Base-by-base conservation (phyloP, 495 filamentous ascomycete species). In the Podospora pseudocomata region DNA sequence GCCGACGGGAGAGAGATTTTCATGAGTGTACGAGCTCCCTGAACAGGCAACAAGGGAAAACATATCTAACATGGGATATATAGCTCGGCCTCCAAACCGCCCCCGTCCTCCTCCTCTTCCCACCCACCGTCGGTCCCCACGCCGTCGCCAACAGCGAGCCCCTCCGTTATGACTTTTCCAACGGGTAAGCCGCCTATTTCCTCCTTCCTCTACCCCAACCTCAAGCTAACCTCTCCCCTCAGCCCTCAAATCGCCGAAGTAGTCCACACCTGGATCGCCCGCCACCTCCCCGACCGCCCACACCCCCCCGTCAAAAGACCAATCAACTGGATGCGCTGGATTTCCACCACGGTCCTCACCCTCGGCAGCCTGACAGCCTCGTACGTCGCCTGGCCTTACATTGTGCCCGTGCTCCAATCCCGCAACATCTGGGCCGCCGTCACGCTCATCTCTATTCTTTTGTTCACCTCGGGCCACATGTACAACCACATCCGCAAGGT, bases 391-490 rank as follows among this genome's bases (percentile, higher is more conserved):
- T 92, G 88, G 75, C 91, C 93, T 9, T 93, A 93, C 73, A 68
- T 97, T 4, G 76, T 95, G n/a, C 95, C 96, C 30, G 76, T 97
- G 65, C 80, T 98, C 49, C 92, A 92, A 75, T 97, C 91, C 78
- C 87, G 94, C 65, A 97, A 95, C 67, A 79, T 97, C 30, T 99
- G 95, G 96, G 93, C 95, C 39, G 94, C 91, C 30, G 76, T 97
- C 70, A 94, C 91, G 75, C 81, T 99, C 63, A 92, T 99, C 71
- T 86, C 88, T 7, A 92, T 99, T 67, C 87, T 99, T 56, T 82
- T 99, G 39, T 99, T 99, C 81, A 98, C 92, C 44, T 93, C 89
- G 70, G 95, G 96, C 16, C 93, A 98, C 76, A 99, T 99, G 95
- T 99, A 94, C 85, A 98, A 98, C 79, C 95, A 98, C 72, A 99